Evolutionary conservation across 805 yeast genomes (phyloP), one percentile per base, ranked within the genome.

Genomic region (Kuraishia piskuri): DNA sequence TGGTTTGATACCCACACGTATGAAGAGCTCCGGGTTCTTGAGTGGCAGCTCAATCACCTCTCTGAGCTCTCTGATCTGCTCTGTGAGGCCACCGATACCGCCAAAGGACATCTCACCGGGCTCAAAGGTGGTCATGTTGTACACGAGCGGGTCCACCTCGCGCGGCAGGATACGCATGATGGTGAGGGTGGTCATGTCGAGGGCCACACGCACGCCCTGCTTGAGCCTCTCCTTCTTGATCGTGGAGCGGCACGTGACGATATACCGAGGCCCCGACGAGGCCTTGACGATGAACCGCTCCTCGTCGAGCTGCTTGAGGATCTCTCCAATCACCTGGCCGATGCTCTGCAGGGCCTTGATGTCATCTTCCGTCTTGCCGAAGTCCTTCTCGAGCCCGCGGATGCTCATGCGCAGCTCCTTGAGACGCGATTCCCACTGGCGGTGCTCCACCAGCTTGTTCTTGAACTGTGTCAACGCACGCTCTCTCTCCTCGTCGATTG

Each of bases 31-130:
- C 2, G 99, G 99, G 69, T 94, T 94, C 70, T 94, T 94, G 65
- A 94, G 79, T 2, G 99, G 99, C 63, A 94, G 76, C 72, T 94
- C 99, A 67, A 94, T 94, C 54, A 94, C 99, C 73, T 94, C 99
- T 69, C 99, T 84, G 61, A 94, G 79, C 72, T 94, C 98, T 63
- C 98, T 80, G 61, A 94, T 90, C 71, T 94, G 99, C 61, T 94
- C 98, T 50, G 84, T 86, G 59, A 94, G 79, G 56, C 99, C 99
- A 77, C 99, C 99, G 65, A 94, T 90, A 37, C 96, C 94, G 55
- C 86, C 86, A 70, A 94, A 94, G 21, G 97, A 86, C 57, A 92
- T 84, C 63, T 90, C 97, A 57, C 97, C 98, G n/a, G 97, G 96
- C 68, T 91, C 96, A 65, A 94, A 89, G 2, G 96, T 86, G 4